These are phyloP conservation scores for Gryganskiella cystojenkinii DNA, from an alignment of 192 early-diverging fungal genomes.

Conservation along the genomic window DNA sequence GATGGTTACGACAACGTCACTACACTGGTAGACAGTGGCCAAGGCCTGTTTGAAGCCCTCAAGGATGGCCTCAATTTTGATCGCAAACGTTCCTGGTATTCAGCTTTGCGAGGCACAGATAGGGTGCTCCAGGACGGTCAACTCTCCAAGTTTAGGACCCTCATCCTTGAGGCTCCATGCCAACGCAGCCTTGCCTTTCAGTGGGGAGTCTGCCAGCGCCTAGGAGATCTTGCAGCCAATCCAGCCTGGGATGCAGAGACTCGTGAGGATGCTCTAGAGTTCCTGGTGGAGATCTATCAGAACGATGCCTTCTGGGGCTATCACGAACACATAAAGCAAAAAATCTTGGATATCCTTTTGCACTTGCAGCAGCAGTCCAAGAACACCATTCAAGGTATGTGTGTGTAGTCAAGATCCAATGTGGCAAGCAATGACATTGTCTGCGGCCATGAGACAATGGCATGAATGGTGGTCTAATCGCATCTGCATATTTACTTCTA, in stretches of 20 bases:
- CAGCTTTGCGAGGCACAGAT: slow-evolving; percentile 8
- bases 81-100: slow-evolving; percentile 2
- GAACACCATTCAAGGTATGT: background rate
- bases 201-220: slow-evolving; percentile 6
- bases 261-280: background rate
- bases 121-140: background rate
- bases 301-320: background rate
- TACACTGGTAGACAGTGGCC: background rate
- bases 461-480: too few relatives aligned
- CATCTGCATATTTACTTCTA: too few relatives aligned
- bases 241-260: background rate
- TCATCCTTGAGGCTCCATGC: slow-evolving; percentile 5
- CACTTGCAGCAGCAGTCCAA: background rate
- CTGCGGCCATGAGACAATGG: too few relatives aligned
- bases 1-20: background rate
- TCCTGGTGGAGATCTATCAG: background rate
- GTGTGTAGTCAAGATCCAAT: too few relatives aligned
- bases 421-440: too few relatives aligned
- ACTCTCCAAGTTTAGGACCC: background rate
- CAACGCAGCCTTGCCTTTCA: background rate
- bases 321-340: background rate
- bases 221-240: slow-evolving; percentile 1
- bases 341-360: background rate
- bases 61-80: slow-evolving; percentile 7
- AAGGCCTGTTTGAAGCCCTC: background rate